Percentiles rank a stretch among this genome's conserved stretches.
Conservation (phyloP, 1,284 basidiomycete species). For the Gomphus bonarii region DNA sequence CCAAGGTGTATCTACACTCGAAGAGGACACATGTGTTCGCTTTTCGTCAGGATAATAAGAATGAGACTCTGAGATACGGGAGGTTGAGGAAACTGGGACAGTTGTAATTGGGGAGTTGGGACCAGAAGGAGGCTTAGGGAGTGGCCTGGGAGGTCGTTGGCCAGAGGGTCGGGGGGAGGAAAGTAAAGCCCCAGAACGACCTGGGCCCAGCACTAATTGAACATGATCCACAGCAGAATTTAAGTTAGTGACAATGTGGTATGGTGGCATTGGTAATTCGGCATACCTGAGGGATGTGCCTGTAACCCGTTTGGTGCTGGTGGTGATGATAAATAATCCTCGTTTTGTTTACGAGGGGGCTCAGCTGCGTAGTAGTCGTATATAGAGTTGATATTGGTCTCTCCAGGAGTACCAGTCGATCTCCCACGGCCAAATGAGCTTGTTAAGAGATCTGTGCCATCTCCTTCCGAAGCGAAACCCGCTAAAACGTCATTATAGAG, state of each 20-base stretch:
- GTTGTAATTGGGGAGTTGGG: not conserved
- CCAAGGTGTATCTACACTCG: not conserved
- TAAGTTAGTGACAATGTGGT: not conserved
- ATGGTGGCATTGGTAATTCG: not conserved
- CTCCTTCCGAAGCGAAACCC: slow-evolving; percentile 41
- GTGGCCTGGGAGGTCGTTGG: not conserved
- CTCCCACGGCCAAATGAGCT: not conserved
- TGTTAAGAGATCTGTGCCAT: not conserved
- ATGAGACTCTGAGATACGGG: not conserved
- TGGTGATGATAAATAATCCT: not conserved
- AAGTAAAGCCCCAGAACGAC: not conserved
- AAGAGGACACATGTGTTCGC: not conserved
- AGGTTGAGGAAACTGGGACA: not conserved
- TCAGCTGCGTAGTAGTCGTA: not conserved
- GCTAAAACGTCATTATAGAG: slow-evolving; percentile 66
- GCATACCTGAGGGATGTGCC: not conserved
- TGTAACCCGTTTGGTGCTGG: not conserved
- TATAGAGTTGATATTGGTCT: not conserved
- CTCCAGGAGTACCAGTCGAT: not conserved
- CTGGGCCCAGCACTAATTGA: not conserved
- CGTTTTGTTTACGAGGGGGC: not conserved
- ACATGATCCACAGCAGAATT: not conserved
- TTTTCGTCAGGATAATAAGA: slow-evolving; percentile 5
- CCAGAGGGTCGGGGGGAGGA: not conserved
- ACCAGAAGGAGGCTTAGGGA: slow-evolving; percentile 5